Percentiles rank a stretch among this genome's conserved stretches.
Evolutionary conservation across 2,329 filamentous ascomycete genomes (phyloP).

Genomic region (Aurifilum marmelostoma): DNA sequence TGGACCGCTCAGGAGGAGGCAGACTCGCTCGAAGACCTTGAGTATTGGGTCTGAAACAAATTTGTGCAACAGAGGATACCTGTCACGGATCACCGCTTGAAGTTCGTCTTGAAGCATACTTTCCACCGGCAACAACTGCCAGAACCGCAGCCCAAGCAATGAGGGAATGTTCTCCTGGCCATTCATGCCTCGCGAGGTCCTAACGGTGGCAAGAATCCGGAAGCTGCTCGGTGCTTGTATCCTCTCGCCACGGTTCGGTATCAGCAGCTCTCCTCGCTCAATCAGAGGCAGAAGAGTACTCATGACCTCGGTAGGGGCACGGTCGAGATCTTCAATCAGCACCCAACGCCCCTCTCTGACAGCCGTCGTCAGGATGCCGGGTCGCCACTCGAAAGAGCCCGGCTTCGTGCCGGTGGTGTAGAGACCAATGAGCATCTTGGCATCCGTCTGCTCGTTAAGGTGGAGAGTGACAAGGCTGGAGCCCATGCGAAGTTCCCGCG

Average conservation of each 20-base stretch:
- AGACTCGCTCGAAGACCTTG: conserved; percentile 59
- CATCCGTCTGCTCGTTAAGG: conserved; percentile 96
- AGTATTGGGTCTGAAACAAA: conserved; percentile 60
- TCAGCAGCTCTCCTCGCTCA: conserved; percentile 86
- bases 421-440: conserved; percentile 91
- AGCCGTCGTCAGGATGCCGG: conserved; percentile 91
- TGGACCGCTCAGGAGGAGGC: conserved; percentile 44
- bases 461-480: conserved; percentile 89
- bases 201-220: conserved; percentile 87
- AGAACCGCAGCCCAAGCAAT: conserved; percentile 83
- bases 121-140: conserved; percentile 75
- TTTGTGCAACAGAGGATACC: conserved; percentile 70
- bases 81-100: conserved; percentile 69
- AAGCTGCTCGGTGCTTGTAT: conserved; percentile 85
- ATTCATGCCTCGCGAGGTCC: conserved; percentile 71
- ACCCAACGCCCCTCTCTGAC: conserved; percentile 96
- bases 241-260: conserved; percentile 85
- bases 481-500: conserved; percentile 76
- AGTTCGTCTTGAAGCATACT: conserved; percentile 72
- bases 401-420: conserved; percentile 89
- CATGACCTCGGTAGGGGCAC: conserved; percentile 92
- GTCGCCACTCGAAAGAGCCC: conserved; percentile 88
- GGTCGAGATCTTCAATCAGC: conserved; percentile 93
- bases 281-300: conserved; percentile 91
- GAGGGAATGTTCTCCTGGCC: conserved; percentile 69